These are phyloP conservation scores for Hansenula lynferdii DNA, from an alignment of 1,139 yeast genomes.

Conservation along the genomic window DNA sequence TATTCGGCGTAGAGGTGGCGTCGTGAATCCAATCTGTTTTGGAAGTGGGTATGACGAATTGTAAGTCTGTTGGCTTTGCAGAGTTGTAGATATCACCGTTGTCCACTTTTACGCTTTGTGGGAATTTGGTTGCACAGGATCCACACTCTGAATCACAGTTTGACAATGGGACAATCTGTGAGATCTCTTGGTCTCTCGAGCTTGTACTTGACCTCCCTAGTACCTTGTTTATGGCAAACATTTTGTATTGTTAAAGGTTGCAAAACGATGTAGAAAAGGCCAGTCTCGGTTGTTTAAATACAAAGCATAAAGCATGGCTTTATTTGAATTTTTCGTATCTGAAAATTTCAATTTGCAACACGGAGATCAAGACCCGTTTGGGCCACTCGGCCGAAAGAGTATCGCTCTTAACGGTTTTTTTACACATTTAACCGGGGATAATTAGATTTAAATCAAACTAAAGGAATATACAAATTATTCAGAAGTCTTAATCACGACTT, in stretches of 20 bases:
- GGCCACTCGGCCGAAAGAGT: neutral
- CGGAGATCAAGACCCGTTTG: neutral
- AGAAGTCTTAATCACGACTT: conserved; percentile 49
- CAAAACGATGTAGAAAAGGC: too few relatives aligned
- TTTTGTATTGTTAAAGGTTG: neutral
- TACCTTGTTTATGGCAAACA: conserved; percentile 1
- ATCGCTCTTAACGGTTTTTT: neutral
- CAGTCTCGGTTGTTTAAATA: too few relatives aligned
- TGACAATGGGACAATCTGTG: conserved; percentile 35
- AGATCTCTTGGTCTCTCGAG: conserved; percentile 28
- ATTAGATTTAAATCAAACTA: neutral
- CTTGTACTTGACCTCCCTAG: neutral
- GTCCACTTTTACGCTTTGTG: conserved; percentile 52
- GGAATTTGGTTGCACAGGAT: conserved; percentile 47
- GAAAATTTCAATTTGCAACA: neutral
- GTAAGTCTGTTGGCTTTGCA: conserved; percentile 64
- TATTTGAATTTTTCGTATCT: too few relatives aligned
- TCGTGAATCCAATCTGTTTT: conserved; percentile 81
- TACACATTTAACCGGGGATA: neutral
- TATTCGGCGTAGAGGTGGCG: conserved; percentile 50
- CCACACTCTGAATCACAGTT: conserved; percentile 46
- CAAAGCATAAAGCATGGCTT: too few relatives aligned
- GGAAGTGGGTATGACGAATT: conserved; percentile 78
- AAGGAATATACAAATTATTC: too few relatives aligned
- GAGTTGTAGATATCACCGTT: conserved; percentile 62